A percentile compares a stretch with the other conserved stretches of the same genome.
phyloP scores from a whole-genome alignment of 2,329 filamentous ascomycete genomes.

The Dactylellina parvicollis region DNA sequence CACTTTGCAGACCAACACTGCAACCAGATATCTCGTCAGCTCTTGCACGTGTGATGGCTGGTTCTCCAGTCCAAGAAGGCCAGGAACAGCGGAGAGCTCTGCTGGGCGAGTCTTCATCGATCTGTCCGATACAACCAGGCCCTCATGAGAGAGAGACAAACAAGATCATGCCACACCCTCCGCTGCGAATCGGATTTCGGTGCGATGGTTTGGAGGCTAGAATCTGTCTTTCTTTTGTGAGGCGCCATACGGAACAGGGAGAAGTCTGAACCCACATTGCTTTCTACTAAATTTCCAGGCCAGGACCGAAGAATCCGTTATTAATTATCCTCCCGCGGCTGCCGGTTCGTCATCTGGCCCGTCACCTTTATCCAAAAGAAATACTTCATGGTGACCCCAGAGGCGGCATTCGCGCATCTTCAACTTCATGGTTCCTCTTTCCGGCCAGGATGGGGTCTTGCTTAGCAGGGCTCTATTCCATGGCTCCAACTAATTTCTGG shows the following conservation, averaged over 20 bases:
- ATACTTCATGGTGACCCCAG: slow-evolving; percentile 15
- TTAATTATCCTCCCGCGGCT: slow-evolving; percentile 38
- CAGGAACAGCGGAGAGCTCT: not conserved
- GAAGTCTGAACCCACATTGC: not conserved
- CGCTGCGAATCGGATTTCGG: slow-evolving; percentile 36
- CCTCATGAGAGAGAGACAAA: not conserved
- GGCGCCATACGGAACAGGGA: not conserved
- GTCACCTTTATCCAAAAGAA: slow-evolving; percentile 23
- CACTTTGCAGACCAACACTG: too few species aligned
- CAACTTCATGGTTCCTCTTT: slow-evolving; percentile 32
- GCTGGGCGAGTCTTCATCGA: not conserved
- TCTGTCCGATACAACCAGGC: not conserved
- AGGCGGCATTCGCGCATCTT: slow-evolving; percentile 45
- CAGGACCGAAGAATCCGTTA: not conserved
- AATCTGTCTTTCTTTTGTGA: slow-evolving; percentile 4
- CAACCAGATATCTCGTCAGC: not conserved
- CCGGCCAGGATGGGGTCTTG: not conserved
- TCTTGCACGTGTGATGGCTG: slow-evolving; percentile 14
- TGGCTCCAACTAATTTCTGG: not conserved
- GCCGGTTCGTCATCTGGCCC: slow-evolving; percentile 27
- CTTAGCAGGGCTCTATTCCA: not conserved
- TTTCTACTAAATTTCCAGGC: not conserved
- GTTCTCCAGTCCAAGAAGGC: not conserved
- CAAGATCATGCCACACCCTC: slow-evolving; percentile 17
- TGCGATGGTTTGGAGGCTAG: slow-evolving; percentile 19